phyloP scores from a whole-genome alignment of 768 basidiomycete species.

The Phaffia australis region DNA sequence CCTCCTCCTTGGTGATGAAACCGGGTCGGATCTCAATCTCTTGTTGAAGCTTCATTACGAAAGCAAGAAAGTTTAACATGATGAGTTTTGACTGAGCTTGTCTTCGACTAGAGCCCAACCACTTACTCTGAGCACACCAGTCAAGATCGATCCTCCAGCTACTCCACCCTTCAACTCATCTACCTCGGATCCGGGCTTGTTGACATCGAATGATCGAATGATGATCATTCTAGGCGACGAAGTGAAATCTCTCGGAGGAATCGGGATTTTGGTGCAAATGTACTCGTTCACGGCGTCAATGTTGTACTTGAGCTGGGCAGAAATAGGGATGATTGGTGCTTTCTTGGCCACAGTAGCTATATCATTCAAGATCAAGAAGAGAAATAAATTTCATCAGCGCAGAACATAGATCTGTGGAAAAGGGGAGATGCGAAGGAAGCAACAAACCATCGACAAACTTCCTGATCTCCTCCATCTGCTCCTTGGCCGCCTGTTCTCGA shows the following conservation, averaged over 20 bases:
- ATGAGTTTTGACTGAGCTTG: neutral
- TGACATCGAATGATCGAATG: conserved; percentile 98
- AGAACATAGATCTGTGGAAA: neutral
- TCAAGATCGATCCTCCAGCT: conserved; percentile 90
- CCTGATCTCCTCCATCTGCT: conserved; percentile 90
- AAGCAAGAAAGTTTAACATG: conserved; percentile 2
- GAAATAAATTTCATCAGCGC: conserved; percentile 1
- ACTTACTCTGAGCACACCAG: conserved; percentile 62
- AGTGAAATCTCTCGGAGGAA: conserved; percentile 84
- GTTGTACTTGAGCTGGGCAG: conserved; percentile 96
- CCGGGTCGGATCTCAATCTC: conserved; percentile 96
- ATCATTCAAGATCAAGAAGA: neutral
- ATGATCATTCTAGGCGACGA: conserved; percentile 89
- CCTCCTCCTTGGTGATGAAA: conserved; percentile 86
- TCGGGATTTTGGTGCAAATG: conserved; percentile 91
- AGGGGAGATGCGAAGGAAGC: neutral
- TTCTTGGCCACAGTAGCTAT: conserved; percentile 90
- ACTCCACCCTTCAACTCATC: conserved; percentile 97
- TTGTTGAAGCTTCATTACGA: conserved; percentile 50
- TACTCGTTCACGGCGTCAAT: conserved; percentile 99
- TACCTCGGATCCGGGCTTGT: conserved; percentile 95
- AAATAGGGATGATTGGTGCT: conserved; percentile 97
- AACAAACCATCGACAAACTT: conserved; percentile 82
- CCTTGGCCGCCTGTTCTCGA: conserved; percentile 83
- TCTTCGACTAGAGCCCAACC: neutral